Percentiles rank a stretch among this genome's conserved stretches.
Conservation (phyloP, 73 alveolate genomes). For the Paramecium primaurelia region DNA sequence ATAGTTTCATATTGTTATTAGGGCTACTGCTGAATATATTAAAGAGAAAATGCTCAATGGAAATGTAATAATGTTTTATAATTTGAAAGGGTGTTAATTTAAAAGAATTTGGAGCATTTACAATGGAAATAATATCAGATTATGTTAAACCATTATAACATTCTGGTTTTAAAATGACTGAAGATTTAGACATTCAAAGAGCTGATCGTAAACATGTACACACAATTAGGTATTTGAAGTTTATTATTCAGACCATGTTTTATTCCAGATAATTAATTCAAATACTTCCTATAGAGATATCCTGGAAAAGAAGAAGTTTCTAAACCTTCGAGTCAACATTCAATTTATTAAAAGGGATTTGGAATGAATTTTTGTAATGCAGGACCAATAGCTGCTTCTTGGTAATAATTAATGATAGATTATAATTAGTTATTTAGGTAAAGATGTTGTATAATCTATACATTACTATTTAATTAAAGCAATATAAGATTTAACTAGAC, state of each 20-base stretch:
- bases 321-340: slow-evolving; percentile 55
- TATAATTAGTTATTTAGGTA: slow-evolving; percentile 48
- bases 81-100: slow-evolving; percentile 33
- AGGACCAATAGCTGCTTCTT: slow-evolving; percentile 65
- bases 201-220: slow-evolving; percentile 63
- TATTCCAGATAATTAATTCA: slow-evolving; percentile 59
- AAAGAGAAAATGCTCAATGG: slow-evolving; percentile 61
- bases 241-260: slow-evolving; percentile 52
- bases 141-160: slow-evolving; percentile 42
- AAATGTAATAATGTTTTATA: not conserved
- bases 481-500: slow-evolving; percentile 49
- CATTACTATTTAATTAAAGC: slow-evolving; percentile 51
- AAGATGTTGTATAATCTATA: slow-evolving; percentile 54
- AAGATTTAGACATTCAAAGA: slow-evolving; percentile 51
- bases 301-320: slow-evolving; percentile 62
- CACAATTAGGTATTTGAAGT: slow-evolving; percentile 34
- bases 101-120: slow-evolving; percentile 55
- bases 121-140: slow-evolving; percentile 44
- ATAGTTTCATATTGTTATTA: slow-evolving; percentile 57
- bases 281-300: slow-evolving; percentile 43
- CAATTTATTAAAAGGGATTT: slow-evolving; percentile 57
- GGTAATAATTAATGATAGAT: not conserved
- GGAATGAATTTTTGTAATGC: slow-evolving; percentile 64
- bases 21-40: slow-evolving; percentile 62
- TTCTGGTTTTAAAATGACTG: slow-evolving; percentile 49